Evolutionary conservation across 345 rosid species (phyloP).

Genomic region (Sapria himalayana): DNA sequence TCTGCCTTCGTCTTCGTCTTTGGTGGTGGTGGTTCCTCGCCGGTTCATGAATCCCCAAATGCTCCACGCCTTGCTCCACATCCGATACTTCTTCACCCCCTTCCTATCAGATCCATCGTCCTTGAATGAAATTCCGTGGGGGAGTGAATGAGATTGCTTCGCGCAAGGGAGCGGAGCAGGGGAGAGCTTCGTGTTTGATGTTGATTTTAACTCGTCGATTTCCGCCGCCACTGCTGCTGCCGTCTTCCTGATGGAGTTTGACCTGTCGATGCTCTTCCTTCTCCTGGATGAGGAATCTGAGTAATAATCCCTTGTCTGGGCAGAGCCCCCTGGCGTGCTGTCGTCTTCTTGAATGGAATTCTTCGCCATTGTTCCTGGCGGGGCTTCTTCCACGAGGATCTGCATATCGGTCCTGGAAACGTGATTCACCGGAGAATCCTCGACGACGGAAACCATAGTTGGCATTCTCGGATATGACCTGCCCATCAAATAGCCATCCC

Average conservation of each 20-base stretch:
- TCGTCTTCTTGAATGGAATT: conserved; percentile 26
- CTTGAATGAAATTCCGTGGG: no score
- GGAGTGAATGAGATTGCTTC: conserved; percentile 43
- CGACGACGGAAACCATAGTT: conserved; percentile 74
- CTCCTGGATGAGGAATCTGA: conserved; percentile 57
- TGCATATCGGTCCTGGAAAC: conserved; percentile 44
- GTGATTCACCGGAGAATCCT: conserved; percentile 58
- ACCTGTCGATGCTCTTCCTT: conserved; percentile 79
- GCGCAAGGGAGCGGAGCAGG: conserved; percentile 44
- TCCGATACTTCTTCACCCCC: conserved; percentile 37
- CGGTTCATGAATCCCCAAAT: conserved; percentile 65
- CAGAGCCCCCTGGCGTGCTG: conserved; percentile 63
- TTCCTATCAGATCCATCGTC: conserved; percentile 65
- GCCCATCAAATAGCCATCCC: conserved; percentile 81
- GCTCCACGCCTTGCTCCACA: conserved; percentile 81
- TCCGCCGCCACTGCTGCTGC: conserved; percentile 72
- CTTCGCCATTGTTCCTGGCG: conserved; percentile 5
- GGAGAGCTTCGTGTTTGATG: conserved; percentile 49
- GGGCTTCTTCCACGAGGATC: conserved; percentile 57
- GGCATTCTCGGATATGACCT: conserved; percentile 61
- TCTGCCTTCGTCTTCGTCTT: conserved; percentile 53
- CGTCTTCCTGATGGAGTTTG: conserved; percentile 48
- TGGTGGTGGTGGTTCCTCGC: conserved; percentile 37
- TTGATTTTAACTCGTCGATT: conserved; percentile 46
- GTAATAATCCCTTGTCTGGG: conserved; percentile 82